A percentile compares a stretch with the other conserved stretches of the same genome.
phyloP scores from a whole-genome alignment of 768 basidiomycete genomes.

The Leccinellum rugosiceps region DNA sequence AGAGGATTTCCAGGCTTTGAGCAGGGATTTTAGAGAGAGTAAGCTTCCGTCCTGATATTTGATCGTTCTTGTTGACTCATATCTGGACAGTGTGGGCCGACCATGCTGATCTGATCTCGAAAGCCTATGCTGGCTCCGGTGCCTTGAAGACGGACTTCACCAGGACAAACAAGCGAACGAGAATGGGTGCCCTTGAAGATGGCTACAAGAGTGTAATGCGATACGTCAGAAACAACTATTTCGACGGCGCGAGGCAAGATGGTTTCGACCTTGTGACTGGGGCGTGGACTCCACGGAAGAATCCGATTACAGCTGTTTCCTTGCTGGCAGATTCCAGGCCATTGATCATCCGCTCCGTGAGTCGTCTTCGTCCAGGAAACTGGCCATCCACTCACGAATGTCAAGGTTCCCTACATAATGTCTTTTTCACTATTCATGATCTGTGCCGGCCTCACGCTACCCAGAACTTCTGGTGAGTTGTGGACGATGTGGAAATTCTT shows the following conservation, averaged over 20 bases:
- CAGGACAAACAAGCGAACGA: conserved; percentile 85
- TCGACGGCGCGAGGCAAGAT: conserved; percentile 92
- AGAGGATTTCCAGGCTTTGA: conserved; percentile 78
- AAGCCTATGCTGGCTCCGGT: conserved; percentile 91
- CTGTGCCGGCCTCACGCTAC: conserved; percentile 79
- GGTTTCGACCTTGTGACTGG: conserved; percentile 95
- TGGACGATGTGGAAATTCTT: background rate
- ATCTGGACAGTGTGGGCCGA: conserved; percentile 86
- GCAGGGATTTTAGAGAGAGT: conserved; percentile 87
- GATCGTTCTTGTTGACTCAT: conserved; percentile 3
- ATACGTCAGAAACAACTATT: conserved; percentile 95
- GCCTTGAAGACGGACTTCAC: conserved; percentile 98
- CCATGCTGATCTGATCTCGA: conserved; percentile 87
- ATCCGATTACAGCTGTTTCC: conserved; percentile 64
- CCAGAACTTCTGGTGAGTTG: conserved; percentile 77
- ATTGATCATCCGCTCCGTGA: conserved; percentile 77
- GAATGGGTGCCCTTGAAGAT: conserved; percentile 77
- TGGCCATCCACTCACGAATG: conserved; percentile 1
- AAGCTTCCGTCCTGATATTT: conserved; percentile 27
- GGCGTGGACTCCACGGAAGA: conserved; percentile 80
- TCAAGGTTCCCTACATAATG: conserved; percentile 79
- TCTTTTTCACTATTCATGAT: conserved; percentile 87
- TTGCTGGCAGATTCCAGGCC: conserved; percentile 78
- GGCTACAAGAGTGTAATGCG: conserved; percentile 79
- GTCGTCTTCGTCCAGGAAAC: conserved; percentile 25